Evolutionary conservation across 768 basidiomycete genomes (phyloP), one percentile per base, ranked within the genome.

Genomic region (Leccinum incarnatum): DNA sequence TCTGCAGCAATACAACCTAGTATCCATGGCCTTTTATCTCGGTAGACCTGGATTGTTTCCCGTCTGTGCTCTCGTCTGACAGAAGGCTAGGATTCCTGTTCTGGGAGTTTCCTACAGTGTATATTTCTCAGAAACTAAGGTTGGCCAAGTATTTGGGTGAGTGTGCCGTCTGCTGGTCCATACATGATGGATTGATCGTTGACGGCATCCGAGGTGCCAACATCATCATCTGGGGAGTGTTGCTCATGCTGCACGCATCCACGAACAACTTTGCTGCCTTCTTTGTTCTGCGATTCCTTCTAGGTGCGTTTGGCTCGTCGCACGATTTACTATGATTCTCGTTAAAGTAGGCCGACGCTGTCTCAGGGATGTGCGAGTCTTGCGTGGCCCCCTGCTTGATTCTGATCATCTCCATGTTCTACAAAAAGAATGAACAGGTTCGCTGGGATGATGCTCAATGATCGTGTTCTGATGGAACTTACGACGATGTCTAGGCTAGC

Each of bases 61-160:
- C 27, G 15, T 40, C 23, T 25, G n/a, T 10, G 36, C 21, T 45
- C 30, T 21, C 36, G 36, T 27, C 64, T 65, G 56, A 58, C 25
- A 27, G 29, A 36, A 15, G 32, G 1, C 2, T 51, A 83, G 84
- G 83, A 2, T 85, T 80, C 62, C 71, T 87, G 14, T 69, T 81
- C 36, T 86, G 80, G 77, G 85, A 88, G 69, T 85, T 86, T 55
- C 86, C 86, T 5, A 86, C 84, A 0, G 81, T 83, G 10, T 87
- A 86, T 65, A 80, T 87, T 54, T 81, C 84, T 1, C 85, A 87
- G 71, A 86, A 83, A 62, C 2, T 21, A 9, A 71, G 82, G 21
- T 67, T 83, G 14, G 85, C 84, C 11, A 87, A 86, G 68, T 86
- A 84, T 62, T 78, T 87, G 9, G 86, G 84, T 83, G 51, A 47